phyloP scores from a whole-genome alignment of 139 green algal genomes.

The Limnomonas spitsbergensis region DNA sequence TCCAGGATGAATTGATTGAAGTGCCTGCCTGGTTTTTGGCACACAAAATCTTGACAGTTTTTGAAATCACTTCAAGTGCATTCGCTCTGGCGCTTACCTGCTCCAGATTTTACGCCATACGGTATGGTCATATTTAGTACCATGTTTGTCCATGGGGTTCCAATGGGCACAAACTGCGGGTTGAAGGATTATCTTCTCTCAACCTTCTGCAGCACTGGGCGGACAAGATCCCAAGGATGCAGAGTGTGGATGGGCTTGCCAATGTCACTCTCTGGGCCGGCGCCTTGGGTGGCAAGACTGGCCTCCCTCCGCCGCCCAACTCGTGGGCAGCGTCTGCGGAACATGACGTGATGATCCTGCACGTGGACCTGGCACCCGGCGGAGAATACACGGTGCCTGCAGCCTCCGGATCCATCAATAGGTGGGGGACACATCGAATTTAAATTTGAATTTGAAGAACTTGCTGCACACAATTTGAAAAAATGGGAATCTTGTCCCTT shows the following conservation, averaged over 20 bases:
- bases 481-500: neutral
- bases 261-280: neutral
- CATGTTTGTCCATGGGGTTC: too few relatives aligned
- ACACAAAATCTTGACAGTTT: too few relatives aligned
- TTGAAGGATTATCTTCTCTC: too few relatives aligned
- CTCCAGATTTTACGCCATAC: too few relatives aligned
- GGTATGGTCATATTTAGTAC: too few relatives aligned
- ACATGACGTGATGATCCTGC: conserved; percentile 4
- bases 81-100: too few relatives aligned
- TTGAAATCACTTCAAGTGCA: too few relatives aligned
- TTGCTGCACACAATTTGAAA: neutral
- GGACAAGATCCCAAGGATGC: neutral
- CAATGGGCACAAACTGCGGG: too few relatives aligned
- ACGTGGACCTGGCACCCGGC: neutral
- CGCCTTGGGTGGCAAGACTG: neutral
- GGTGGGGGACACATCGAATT: neutral
- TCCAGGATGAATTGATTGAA: too few relatives aligned
- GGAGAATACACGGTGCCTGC: neutral
- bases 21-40: too few relatives aligned
- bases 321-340: neutral
- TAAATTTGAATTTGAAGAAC: neutral
- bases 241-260: neutral
- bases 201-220: conserved; percentile 6
- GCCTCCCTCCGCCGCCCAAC: neutral
- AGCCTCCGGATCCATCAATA: too few relatives aligned